These are phyloP conservation scores for Dictyostelium firmibasis DNA, from an alignment of 78 protist genomes.

Conservation along the genomic window DNA sequence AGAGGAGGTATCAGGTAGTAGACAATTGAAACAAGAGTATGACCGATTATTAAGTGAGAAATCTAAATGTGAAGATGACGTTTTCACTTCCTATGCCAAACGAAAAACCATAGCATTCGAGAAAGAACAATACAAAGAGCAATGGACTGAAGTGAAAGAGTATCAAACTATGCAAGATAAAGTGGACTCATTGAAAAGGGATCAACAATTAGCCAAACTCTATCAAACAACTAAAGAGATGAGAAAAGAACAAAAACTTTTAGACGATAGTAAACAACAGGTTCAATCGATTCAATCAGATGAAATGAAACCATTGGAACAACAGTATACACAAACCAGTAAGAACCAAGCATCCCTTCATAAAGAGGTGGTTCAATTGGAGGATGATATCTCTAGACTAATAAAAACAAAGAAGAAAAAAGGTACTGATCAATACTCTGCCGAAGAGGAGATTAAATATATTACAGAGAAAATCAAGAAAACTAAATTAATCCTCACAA, in stretches of 20 bases:
- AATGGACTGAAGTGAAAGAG: slow-evolving; percentile 92
- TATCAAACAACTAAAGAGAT: slow-evolving; percentile 47
- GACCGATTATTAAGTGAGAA: slow-evolving; percentile 8
- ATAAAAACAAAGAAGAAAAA: background rate
- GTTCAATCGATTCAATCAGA: background rate
- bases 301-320: slow-evolving; percentile 8
- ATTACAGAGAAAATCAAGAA: slow-evolving; percentile 33
- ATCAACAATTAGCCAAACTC: slow-evolving; percentile 77
- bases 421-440: background rate
- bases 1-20: slow-evolving; percentile 88
- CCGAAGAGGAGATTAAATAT: slow-evolving; percentile 35
- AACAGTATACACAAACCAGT: background rate
- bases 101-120: slow-evolving; percentile 85
- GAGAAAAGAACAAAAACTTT: background rate
- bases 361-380: slow-evolving; percentile 28
- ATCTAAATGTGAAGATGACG: slow-evolving; percentile 67
- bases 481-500: background rate
- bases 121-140: slow-evolving; percentile 83
- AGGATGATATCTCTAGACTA: background rate
- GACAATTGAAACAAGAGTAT: slow-evolving; percentile 10
- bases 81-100: slow-evolving; percentile 6
- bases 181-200: background rate
- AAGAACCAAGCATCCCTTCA: slow-evolving; percentile 23
- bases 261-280: background rate
- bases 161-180: slow-evolving; percentile 17